Evolutionary conservation across 108 stramenopile species (phyloP), one percentile per base, ranked within the genome.

Genomic region (Cyclotella kingstonii): DNA sequence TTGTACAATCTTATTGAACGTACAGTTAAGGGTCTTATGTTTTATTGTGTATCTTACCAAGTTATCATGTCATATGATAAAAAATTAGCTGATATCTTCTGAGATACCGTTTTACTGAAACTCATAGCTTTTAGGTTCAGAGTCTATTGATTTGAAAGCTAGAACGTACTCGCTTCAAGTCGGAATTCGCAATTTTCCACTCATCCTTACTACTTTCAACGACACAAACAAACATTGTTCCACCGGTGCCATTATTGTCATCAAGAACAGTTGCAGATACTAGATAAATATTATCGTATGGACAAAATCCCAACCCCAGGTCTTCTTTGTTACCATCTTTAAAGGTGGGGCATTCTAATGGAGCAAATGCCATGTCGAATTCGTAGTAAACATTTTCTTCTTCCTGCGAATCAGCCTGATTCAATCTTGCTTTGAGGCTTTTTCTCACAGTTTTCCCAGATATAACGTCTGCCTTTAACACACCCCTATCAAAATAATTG

Each of bases 231-330:
- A 84, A 76, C 47, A 91, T 8, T 3, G 57, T 64, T 11, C 65
- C 71, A 42, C 29, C 41, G 43, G 33, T 25, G 39, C 52, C 60
- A 2, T 61, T 43, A 30, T 44, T 66, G 10, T 46, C 58, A 23
- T 77, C 73, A 36, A 86, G 34, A 26, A 87, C 70, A n/a, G 86
- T 86, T 27, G 86, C 84, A 10, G 84, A 84, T 21, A 86, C 59
- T 17, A 87, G 56, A 55, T 73, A 83, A 25, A 91, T 79, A 27
- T 73, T 64, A 39, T 85, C 90, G 60, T 82, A 91, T 1, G 90
- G 90, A 54, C 90, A 87, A 48, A 91, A 91, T 31, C 90, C 90
- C 14, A 91, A 76, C 15, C 86, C 84, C 12, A 86, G 71, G 60
- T 87, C 72, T 41, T 77, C 73, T 15, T 60, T 70, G 26, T 68